Conservation (phyloP, 2,329 filamentous ascomycete genomes). For the Fusarium sp. region DNA sequence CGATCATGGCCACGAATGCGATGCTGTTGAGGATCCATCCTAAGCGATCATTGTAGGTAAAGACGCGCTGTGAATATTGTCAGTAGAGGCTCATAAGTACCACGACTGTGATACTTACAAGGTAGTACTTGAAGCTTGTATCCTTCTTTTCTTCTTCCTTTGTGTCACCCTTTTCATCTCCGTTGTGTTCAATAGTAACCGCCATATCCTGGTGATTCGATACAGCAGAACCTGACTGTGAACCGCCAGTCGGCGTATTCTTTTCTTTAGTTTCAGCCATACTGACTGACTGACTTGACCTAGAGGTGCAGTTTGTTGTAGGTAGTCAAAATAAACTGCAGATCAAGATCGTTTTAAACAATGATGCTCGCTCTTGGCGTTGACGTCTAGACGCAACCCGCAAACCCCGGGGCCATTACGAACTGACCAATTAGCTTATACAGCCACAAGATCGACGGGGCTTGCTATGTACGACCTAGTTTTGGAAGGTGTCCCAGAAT, state of each 20-base stretch:
- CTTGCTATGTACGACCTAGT: background rate
- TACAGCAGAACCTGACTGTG: background rate
- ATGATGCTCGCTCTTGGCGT: conserved; percentile 14
- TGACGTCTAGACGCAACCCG: conserved; percentile 12
- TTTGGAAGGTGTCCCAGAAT: background rate
- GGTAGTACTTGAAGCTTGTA: conserved; percentile 40
- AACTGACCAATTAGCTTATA: conserved; percentile 21
- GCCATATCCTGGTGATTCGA: conserved; percentile 3
- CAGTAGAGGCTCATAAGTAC: background rate
- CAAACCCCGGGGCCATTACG: conserved; percentile 23
- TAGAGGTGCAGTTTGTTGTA: background rate
- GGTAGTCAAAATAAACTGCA: background rate
- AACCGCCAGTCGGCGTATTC: background rate
- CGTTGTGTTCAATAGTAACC: background rate
- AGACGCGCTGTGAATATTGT: conserved; percentile 45
- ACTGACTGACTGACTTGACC: background rate
- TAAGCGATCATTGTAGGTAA: conserved; percentile 50
- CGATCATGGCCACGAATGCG: conserved; percentile 50
- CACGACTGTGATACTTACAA: conserved; percentile 18
- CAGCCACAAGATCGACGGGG: conserved; percentile 3
- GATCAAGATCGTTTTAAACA: background rate
- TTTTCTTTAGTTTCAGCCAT: conserved; percentile 11
- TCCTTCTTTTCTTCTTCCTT: conserved; percentile 19
- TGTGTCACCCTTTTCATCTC: background rate
- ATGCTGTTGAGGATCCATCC: conserved; percentile 51